phyloP scores from a whole-genome alignment of 805 yeast genomes.

The Candida orba region DNA sequence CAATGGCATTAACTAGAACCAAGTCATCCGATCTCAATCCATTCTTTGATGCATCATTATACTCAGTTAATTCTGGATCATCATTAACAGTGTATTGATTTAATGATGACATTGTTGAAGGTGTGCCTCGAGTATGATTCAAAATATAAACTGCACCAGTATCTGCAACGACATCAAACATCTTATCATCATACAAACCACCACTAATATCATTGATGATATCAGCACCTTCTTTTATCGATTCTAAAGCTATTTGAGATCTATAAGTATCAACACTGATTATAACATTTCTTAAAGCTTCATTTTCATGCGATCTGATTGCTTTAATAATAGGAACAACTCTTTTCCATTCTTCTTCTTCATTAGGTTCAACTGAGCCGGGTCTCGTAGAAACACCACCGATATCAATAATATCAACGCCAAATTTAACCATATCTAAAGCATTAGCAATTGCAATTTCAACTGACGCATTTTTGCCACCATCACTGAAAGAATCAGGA shows the following conservation, averaged over 20 bases:
- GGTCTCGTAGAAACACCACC: constrained; percentile 97
- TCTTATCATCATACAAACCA: constrained; percentile 60
- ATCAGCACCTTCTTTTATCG: constrained; percentile 75
- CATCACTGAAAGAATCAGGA: constrained; percentile 95
- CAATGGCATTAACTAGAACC: constrained; percentile 46
- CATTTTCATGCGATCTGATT: constrained; percentile 39
- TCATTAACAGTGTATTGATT: constrained; percentile 43
- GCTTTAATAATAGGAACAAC: constrained; percentile 64
- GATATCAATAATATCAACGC: constrained; percentile 77
- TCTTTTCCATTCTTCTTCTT: constrained; percentile 61
- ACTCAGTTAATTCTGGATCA: constrained; percentile 32
- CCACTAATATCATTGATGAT: constrained; percentile 87
- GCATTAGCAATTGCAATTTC: constrained; percentile 41
- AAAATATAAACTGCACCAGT: constrained; percentile 70
- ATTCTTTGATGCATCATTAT: constrained; percentile 21
- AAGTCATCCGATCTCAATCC: constrained; percentile 12
- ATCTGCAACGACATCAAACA: constrained; percentile 64
- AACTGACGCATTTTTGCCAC: constrained; percentile 42
- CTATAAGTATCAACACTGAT: constrained; percentile 89
- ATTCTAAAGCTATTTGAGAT: constrained; percentile 60
- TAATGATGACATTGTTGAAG: constrained; percentile 59
- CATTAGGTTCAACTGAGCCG: constrained; percentile 54
- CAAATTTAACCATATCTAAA: constrained; percentile 41
- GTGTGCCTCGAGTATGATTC: constrained; percentile 81
- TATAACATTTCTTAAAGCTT: constrained; percentile 34